phyloP scores from a whole-genome alignment of 108 stramenopile species.

The Fragilaria crotonensis region DNA sequence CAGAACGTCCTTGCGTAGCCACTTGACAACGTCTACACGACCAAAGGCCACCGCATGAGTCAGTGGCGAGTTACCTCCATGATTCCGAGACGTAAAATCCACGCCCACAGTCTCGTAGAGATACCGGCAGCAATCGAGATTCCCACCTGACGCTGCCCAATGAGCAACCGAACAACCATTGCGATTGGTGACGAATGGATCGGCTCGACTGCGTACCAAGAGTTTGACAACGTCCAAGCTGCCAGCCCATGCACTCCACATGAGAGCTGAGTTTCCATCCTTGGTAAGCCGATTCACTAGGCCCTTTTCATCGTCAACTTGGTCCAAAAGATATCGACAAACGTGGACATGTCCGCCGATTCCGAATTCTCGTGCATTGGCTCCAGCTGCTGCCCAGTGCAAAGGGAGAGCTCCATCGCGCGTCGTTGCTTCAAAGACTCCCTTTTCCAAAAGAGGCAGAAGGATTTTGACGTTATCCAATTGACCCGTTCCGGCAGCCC shows the following conservation, averaged over 20 bases:
- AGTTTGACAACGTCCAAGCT: conserved; percentile 67
- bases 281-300: conserved; percentile 57
- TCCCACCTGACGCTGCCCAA: conserved; percentile 59
- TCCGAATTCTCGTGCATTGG: conserved; percentile 67
- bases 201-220: conserved; percentile 53
- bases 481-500: conserved; percentile 73
- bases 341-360: conserved; percentile 58
- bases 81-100: conserved; percentile 59
- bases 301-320: conserved; percentile 20
- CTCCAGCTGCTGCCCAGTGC: conserved; percentile 79
- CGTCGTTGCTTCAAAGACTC: conserved; percentile 6
- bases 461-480: conserved; percentile 43
- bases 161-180: conserved; percentile 82
- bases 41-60: conserved; percentile 78
- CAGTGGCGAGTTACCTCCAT: conserved; percentile 71
- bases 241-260: conserved; percentile 84
- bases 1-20: conserved; percentile 43
- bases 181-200: conserved; percentile 42
- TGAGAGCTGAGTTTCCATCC: conserved; percentile 76
- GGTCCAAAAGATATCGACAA: conserved; percentile 39
- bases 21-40: conserved; percentile 48
- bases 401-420: conserved; percentile 74
- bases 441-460: conserved; percentile 27
- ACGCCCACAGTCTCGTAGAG: conserved; percentile 45
- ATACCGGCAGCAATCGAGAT: conserved; percentile 61